Conservation (phyloP, 2,329 filamentous ascomycete genomes). For the Penicillium oxalicum region DNA sequence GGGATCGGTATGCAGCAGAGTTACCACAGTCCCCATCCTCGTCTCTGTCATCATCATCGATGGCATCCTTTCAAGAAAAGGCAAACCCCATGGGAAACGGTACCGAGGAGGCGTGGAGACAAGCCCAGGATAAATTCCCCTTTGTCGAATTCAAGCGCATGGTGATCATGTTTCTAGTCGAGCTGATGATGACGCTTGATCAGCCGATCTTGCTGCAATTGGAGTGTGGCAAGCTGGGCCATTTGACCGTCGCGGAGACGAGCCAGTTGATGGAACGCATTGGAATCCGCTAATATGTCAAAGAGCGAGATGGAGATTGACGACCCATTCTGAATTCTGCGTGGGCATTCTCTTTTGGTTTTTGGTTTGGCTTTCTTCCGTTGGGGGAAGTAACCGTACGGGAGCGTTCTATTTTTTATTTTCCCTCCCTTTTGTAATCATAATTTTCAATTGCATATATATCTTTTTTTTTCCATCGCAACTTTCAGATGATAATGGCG, state of each 20-base stretch:
- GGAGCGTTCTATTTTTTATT: no score
- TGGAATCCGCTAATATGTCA: constrained; percentile 14
- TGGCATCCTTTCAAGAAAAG: no score
- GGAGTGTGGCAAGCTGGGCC: constrained; percentile 42
- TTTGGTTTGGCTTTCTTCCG: not conserved
- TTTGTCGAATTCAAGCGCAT: constrained; percentile 35
- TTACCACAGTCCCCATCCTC: constrained; percentile 10
- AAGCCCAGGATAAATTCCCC: constrained; percentile 23
- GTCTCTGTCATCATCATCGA: no score
- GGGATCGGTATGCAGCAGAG: constrained; percentile 15
- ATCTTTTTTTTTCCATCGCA: not conserved
- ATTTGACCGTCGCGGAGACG: constrained; percentile 36
- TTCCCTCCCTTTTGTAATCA: no score
- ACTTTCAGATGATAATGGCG: not conserved
- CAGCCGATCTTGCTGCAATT: constrained; percentile 49
- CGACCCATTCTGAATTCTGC: not conserved
- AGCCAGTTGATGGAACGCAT: constrained; percentile 27
- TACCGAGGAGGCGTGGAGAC: constrained; percentile 17
- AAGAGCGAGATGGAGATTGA: not conserved
- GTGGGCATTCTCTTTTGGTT: no score
- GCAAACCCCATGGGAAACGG: no score
- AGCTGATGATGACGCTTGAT: constrained; percentile 40
- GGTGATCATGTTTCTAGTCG: constrained; percentile 39
- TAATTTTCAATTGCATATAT: no score
- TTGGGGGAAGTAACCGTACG: no score